Evolutionary conservation across 345 rosid species (phyloP).

Genomic region (Ceriops decandra): DNA sequence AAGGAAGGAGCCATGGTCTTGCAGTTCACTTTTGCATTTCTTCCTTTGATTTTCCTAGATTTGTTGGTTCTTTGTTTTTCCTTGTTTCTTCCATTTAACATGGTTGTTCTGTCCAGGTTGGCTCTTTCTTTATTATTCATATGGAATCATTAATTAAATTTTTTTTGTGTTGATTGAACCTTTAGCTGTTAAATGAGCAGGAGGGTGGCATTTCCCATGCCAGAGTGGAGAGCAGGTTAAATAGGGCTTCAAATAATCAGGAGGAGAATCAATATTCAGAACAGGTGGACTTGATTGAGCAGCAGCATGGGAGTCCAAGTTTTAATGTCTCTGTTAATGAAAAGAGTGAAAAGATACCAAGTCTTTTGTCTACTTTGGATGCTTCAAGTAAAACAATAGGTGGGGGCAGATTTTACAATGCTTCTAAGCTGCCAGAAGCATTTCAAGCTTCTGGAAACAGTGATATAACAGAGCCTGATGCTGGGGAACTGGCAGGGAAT

Average conservation of each 20-base stretch:
- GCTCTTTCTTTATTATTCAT: too few relatives aligned
- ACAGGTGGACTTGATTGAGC: slow-evolving; percentile 32
- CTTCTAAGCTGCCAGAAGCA: slow-evolving; percentile 40
- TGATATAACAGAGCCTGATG: slow-evolving; percentile 42
- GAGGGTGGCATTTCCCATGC: slow-evolving; percentile 42
- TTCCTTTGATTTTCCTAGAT: too few relatives aligned
- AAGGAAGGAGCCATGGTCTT: too few relatives aligned
- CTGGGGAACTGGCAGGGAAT: slow-evolving; percentile 28
- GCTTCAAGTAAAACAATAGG: slow-evolving; percentile 30
- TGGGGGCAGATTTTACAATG: slow-evolving; percentile 26
- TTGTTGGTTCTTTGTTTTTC: too few relatives aligned
- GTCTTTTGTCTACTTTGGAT: slow-evolving; percentile 38
- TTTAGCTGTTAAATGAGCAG: slow-evolving; percentile 52
- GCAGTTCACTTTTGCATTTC: too few relatives aligned
- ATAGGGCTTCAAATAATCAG: slow-evolving; percentile 35
- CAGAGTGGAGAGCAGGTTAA: slow-evolving; percentile 34
- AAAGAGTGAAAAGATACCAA: slow-evolving; percentile 27
- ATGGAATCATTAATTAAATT: background rate
- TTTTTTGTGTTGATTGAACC: slow-evolving; percentile 21
- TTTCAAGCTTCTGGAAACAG: slow-evolving; percentile 33
- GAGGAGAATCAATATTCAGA: slow-evolving; percentile 37
- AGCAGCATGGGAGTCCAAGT: slow-evolving; percentile 36
- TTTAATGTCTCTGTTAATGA: slow-evolving; percentile 24
- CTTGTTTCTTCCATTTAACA: too few relatives aligned
- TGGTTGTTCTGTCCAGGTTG: too few relatives aligned